Base-by-base conservation (phyloP, 495 filamentous ascomycete species). In the Geoglossum glabrum region DNA sequence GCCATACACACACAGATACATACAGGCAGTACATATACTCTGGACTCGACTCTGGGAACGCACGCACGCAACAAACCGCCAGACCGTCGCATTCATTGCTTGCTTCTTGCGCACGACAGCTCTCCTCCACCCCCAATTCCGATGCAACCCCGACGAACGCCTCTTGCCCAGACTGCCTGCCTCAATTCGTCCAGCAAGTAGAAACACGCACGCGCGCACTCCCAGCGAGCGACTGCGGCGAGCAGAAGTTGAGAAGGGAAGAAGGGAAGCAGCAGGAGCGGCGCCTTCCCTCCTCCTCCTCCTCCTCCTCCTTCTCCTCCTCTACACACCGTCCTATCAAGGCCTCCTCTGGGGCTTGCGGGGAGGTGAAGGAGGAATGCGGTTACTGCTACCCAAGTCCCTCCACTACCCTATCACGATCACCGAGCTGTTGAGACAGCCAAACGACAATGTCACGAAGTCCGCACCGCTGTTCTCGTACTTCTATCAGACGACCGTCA, bases 321-420 rank as follows among this genome's bases (percentile, higher is more conserved):
- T 40, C 13, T 1, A 40, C 36, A 8, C 4, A 15, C 36, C 3
- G 36, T 15, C 36, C 6, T 21, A 50, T 25, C 23, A 52, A 27
- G 28, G 1, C 49, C 49, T 28, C 17, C 25, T 30, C 49, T 52
- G 49, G 11, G 49, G 49, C 49, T 15, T 27, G 23, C 25, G 28
- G 19, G 49, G 49, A 28, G 49, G 49, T 13, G 28, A 27, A 52
- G 25, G 46, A 25, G 40, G 25, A 31, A 77, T 75, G 73, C 66
- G 67, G 66, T 61, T 77, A 57, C 27, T 49, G 61, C 72, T 82
- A 57, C 79, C 80, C 62, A 66, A 65, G 65, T 71, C 73, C 57
- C 77, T 97, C 54, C 86, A 86, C 69, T 99, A 95, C 70, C 92
- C 92, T 60, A 90, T 97, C 73, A 96, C 87, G 64, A 84, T 99